These are phyloP conservation scores for Phytophthora nicotianae DNA, from an alignment of 352 stramenopile genomes.

Conservation along the genomic window DNA sequence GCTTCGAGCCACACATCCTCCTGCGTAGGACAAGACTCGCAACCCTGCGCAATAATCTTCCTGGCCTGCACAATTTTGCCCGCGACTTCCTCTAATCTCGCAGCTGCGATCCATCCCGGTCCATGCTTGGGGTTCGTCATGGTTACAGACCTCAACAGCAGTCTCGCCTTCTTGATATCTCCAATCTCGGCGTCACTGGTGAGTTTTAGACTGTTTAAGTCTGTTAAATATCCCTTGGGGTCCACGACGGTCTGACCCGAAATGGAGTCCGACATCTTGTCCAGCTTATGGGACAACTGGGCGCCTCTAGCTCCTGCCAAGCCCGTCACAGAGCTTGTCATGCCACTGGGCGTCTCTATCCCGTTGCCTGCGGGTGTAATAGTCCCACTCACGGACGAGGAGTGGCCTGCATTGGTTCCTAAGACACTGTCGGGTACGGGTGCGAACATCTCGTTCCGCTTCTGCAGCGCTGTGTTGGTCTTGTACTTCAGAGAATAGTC, in stretches of 20 bases:
- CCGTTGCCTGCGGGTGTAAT: slow-evolving; percentile 54
- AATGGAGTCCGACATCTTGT: slow-evolving; percentile 97
- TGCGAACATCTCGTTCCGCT: slow-evolving; percentile 94
- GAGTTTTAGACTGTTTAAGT: slow-evolving; percentile 95
- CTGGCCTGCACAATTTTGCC: slow-evolving; percentile 96
- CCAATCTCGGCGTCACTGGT: slow-evolving; percentile 94
- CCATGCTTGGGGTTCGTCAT: slow-evolving; percentile 99
- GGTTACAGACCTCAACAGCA: slow-evolving; percentile 96
- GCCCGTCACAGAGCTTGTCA: slow-evolving; percentile 82
- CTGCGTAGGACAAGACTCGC: slow-evolving; percentile 94
- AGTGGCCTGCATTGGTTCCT: slow-evolving; percentile 47
- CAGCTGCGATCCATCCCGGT: slow-evolving; percentile 98
- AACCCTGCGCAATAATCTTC: slow-evolving; percentile 98
- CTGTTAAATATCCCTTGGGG: slow-evolving; percentile 98
- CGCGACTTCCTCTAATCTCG: slow-evolving; percentile 97
- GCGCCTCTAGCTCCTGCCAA: slow-evolving; percentile 92
- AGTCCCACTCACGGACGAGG: slow-evolving; percentile 47
- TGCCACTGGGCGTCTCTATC: slow-evolving; percentile 60
- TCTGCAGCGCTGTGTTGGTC: slow-evolving; percentile 90
- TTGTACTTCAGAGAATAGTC: slow-evolving; percentile 96
- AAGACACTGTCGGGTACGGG: slow-evolving; percentile 95
- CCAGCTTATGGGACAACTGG: slow-evolving; percentile 95
- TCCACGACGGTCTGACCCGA: slow-evolving; percentile 97
- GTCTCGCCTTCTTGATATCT: slow-evolving; percentile 98
- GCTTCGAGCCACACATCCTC: slow-evolving; percentile 99